A percentile compares a stretch with the other conserved stretches of the same genome.
phyloP scores from a whole-genome alignment of 2,329 filamentous ascomycete species.

The Penicillium sp. region DNA sequence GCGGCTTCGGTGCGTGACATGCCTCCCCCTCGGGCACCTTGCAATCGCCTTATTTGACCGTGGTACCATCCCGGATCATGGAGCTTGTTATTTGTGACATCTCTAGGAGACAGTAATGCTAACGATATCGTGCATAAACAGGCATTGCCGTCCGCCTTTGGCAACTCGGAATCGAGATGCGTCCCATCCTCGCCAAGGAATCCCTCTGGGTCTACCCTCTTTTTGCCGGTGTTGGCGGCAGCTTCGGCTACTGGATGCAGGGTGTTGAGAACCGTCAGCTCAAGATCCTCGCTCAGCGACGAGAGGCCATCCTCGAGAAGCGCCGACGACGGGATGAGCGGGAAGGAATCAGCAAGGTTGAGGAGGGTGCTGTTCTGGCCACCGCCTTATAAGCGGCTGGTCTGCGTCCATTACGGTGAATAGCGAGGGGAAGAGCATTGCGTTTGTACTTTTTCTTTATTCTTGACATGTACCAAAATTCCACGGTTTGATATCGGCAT shows the following conservation, averaged over 20 bases:
- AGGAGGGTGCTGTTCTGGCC: conserved; percentile 39
- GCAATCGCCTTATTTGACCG: background rate
- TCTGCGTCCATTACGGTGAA: conserved; percentile 12
- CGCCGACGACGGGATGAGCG: conserved; percentile 72
- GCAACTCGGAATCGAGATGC: conserved; percentile 99
- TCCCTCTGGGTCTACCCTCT: conserved; percentile 90
- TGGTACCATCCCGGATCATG: background rate
- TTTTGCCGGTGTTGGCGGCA: conserved; percentile 81
- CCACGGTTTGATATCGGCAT: conserved; percentile 31
- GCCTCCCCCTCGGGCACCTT: conserved; percentile 2
- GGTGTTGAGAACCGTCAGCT: conserved; percentile 84
- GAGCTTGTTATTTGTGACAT: background rate
- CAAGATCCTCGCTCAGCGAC: conserved; percentile 74
- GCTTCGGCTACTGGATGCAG: conserved; percentile 96
- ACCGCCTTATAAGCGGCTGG: conserved; percentile 35
- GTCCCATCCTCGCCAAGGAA: conserved; percentile 82
- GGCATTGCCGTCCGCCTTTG: conserved; percentile 89
- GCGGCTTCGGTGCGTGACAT: conserved; percentile 76
- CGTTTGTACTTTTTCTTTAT: conserved; percentile 21
- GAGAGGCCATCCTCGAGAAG: conserved; percentile 83
- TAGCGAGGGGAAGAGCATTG: conserved; percentile 20
- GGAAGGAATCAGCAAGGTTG: conserved; percentile 51
- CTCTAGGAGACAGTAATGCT: conserved; percentile 1
- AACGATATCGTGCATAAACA: conserved; percentile 42
- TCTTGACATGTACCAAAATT: conserved; percentile 36